Evolutionary conservation across 495 filamentous ascomycete genomes (phyloP), one percentile per base, ranked within the genome.

Genomic region (Lasiosphaeria miniovina): DNA sequence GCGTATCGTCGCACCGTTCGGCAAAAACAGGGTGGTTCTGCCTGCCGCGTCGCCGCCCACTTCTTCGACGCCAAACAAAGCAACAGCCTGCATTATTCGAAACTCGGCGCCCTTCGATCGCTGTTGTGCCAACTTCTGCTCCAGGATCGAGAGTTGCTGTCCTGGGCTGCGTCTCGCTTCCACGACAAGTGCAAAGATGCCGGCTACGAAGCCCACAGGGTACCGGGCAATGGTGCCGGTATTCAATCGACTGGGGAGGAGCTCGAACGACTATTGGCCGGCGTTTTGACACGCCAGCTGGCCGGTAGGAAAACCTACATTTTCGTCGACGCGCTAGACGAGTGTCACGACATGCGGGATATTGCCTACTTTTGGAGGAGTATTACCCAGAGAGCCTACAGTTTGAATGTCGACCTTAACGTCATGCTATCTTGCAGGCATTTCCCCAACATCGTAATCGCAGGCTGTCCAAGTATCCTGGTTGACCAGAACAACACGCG

Each of bases 281-380:
- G 41, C 41, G 15, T 6, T 14, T 6, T 45, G 11, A 6, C 12
- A 4, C 4, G 4, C 4, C 4, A 10, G 12, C 4, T n/a, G 6
- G 41, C 12, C 12, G 4, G 4, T 10, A 45, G 41, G 15, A 6
- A 6, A 12, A n/a, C 41, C 4, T 63, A 45, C 8, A 58, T 71
- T 45, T 71, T 77, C 46, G 63, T 78, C 52, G 75, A 78, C 64
- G 75, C 73, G 17, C 65, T 78, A 12, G 75, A 78, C 61, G 75
- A 78, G 57, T 72, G 75, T 45, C 59, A 49, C 60, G 36, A 35
- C 58, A 55, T 55, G 24, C 49, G 38, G 8, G 10, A 11, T 24
- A 3, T 34, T 6, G 34, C 31, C 12, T 49, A 55, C 36, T 55
- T 60, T 49, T 61, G 46, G 24, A 4, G 55, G 14, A 15, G 40